A percentile compares a stretch with the other conserved stretches of the same genome.
Evolutionary conservation across 2,329 filamentous ascomycete genomes (phyloP).

Genomic region (Fusarium nygamai): DNA sequence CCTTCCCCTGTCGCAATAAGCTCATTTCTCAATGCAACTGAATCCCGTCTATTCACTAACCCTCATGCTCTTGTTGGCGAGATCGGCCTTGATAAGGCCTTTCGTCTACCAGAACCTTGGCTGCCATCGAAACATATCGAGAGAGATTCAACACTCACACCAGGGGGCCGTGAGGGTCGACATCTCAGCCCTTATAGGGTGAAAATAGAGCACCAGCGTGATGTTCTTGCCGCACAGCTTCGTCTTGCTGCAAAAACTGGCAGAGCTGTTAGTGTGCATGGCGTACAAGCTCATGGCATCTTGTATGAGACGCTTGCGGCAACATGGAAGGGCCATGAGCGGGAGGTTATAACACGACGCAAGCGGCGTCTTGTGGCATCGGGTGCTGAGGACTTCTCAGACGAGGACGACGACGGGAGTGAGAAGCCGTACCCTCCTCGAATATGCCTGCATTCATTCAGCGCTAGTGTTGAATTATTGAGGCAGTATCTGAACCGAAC

Average conservation of each 20-base stretch:
- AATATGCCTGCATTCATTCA: conserved; percentile 95
- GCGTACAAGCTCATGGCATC: conserved; percentile 79
- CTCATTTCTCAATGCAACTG: conserved; percentile 65
- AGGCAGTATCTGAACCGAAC: conserved; percentile 79
- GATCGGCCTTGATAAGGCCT: conserved; percentile 80
- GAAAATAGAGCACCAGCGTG: conserved; percentile 73
- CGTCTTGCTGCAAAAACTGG: conserved; percentile 73
- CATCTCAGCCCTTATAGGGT: conserved; percentile 75
- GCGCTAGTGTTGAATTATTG: conserved; percentile 77
- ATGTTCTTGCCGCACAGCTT: conserved; percentile 74
- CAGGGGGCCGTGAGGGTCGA: conserved; percentile 76
- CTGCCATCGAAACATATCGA: conserved; percentile 46
- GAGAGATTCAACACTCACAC: conserved; percentile 61
- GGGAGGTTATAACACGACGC: conserved; percentile 66
- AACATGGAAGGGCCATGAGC: conserved; percentile 78
- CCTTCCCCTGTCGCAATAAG: conserved; percentile 70
- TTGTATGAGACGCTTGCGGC: conserved; percentile 72
- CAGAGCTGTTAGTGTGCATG: conserved; percentile 74
- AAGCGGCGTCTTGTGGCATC: conserved; percentile 62
- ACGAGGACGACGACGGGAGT: conserved; percentile 43
- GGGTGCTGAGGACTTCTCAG: conserved; percentile 58
- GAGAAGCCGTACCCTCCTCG: conserved; percentile 80
- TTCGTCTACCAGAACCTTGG: conserved; percentile 74
- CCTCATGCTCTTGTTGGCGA: conserved; percentile 78
- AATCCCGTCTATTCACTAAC: conserved; percentile 62